Conservation (phyloP, 2,329 filamentous ascomycete genomes). For the Cladosporium sphaerospermum region DNA sequence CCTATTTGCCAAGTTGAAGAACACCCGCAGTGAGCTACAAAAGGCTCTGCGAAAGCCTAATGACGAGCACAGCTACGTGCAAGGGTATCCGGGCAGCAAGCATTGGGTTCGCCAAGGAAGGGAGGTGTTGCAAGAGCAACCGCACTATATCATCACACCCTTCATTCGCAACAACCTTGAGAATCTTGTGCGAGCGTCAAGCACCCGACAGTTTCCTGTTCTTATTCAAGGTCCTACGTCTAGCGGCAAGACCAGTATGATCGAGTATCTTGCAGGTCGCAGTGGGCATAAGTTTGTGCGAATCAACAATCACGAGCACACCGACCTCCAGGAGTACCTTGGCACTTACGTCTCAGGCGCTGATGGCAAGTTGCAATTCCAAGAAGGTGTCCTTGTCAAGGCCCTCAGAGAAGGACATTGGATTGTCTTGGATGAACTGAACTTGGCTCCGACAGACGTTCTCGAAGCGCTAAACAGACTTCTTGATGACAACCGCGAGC, state of each 20-base stretch:
- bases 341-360: constrained; percentile 85
- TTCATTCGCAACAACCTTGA: constrained; percentile 93
- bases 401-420: constrained; percentile 90
- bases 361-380: constrained; percentile 80
- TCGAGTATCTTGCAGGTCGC: constrained; percentile 93
- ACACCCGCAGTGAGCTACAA: constrained; percentile 65
- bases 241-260: constrained; percentile 98
- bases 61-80: constrained; percentile 72
- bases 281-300: constrained; percentile 96
- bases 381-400: constrained; percentile 89
- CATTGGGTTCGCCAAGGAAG: constrained; percentile 75
- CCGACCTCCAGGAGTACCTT: constrained; percentile 94
- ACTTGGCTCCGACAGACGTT: constrained; percentile 93
- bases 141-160: constrained; percentile 92
- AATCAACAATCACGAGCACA: constrained; percentile 99
- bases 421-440: constrained; percentile 97
- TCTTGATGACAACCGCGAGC: constrained; percentile 90
- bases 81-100: constrained; percentile 34
- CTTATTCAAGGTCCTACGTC: constrained; percentile 96
- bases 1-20: constrained; percentile 65
- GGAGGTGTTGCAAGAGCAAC: constrained; percentile 60
- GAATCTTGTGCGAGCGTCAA: constrained; percentile 88
- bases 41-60: constrained; percentile 71
- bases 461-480: constrained; percentile 92
- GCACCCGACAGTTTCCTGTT: constrained; percentile 85